A percentile compares a stretch with the other conserved stretches of the same genome.
phyloP scores from a whole-genome alignment of 768 basidiomycete genomes.

The Mycena latifolia region DNA sequence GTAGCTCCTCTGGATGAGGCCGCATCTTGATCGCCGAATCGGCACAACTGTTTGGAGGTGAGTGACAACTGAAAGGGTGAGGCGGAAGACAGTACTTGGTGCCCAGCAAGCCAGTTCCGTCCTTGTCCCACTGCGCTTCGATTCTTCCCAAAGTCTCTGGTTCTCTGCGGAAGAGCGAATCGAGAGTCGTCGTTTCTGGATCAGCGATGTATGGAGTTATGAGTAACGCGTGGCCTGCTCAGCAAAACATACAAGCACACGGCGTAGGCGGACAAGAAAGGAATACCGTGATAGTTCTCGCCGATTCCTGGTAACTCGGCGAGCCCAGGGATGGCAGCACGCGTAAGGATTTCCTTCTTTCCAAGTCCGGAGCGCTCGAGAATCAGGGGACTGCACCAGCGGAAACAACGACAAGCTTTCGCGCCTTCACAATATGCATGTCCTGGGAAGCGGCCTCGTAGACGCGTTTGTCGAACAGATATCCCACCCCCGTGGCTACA shows the following conservation, averaged over 20 bases:
- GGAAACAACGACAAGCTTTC: constrained; percentile 51
- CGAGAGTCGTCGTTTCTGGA: background rate
- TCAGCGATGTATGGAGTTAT: constrained; percentile 27
- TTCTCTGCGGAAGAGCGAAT: constrained; percentile 27
- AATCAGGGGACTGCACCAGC: constrained; percentile 51
- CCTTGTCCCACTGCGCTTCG: constrained; percentile 44
- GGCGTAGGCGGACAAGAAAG: too few species aligned
- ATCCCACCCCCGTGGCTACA: constrained; percentile 29
- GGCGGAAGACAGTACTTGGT: constrained; percentile 43
- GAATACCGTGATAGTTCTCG: constrained; percentile 52
- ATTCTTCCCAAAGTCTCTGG: constrained; percentile 15
- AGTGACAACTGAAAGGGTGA: background rate
- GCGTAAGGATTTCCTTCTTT: constrained; percentile 38
- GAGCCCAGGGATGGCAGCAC: constrained; percentile 40
- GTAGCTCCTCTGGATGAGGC: constrained; percentile 37
- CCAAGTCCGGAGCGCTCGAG: constrained; percentile 67
- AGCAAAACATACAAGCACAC: too few species aligned
- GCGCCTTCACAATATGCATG: constrained; percentile 37
- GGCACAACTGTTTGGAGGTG: constrained; percentile 12
- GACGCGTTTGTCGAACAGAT: constrained; percentile 29
- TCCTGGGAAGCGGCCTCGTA: constrained; percentile 26
- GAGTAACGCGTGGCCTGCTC: constrained; percentile 28
- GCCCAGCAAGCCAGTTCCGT: constrained; percentile 50
- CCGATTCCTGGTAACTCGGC: constrained; percentile 58
- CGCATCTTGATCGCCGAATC: constrained; percentile 42